Evolutionary conservation across 345 rosid genomes (phyloP), one percentile per base, ranked within the genome.

Genomic region (Gossypium mustelinum): DNA sequence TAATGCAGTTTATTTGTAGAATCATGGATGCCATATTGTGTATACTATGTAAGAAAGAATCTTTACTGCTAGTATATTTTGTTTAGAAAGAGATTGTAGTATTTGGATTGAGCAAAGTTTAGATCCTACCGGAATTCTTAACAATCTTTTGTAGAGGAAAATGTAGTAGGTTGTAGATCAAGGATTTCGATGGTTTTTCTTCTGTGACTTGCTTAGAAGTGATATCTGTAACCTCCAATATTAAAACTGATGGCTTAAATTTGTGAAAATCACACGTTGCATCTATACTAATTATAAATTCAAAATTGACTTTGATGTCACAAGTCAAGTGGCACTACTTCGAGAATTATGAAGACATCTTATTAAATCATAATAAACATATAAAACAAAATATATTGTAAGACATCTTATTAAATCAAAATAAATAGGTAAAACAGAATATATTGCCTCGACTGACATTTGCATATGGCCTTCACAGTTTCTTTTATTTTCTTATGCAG

Each of bases 401-500:
- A 34, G 39, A 64, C 24, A 41, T 41, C 24, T 3, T 64, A 64
- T n/a, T n/a, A 41, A 39, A 41, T 64, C 48, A 39, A 39, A 41
- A 41, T 43, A 39, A 2, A 25, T 8, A 47, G 11, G 11, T 47
- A 47, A 47, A 47, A 47, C 51, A 54, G n/a, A 54, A n/a, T 17
- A 16, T 54, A 48, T 27, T 72, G 60, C 69, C 25, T 64, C 4
- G 50, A 41, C 44, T 18, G 51, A 41, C 9, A n/a, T 64, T 41
- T 64, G 69, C 61, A 62, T 74, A 62, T 61, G 45, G 68, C 57
- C 41, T 56, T 78, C 9, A 48, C 29, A 48, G 43, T 78, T 70
- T 66, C 44, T 34, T 18, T 45, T 60, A 44, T 76, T 64, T 72
- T 65, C 60, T 44, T 70, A 52, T 84, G 78, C 88, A 86, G 85